Evolutionary conservation across 768 basidiomycete species (phyloP).

Genomic region (Macrolepiota dolichaula): DNA sequence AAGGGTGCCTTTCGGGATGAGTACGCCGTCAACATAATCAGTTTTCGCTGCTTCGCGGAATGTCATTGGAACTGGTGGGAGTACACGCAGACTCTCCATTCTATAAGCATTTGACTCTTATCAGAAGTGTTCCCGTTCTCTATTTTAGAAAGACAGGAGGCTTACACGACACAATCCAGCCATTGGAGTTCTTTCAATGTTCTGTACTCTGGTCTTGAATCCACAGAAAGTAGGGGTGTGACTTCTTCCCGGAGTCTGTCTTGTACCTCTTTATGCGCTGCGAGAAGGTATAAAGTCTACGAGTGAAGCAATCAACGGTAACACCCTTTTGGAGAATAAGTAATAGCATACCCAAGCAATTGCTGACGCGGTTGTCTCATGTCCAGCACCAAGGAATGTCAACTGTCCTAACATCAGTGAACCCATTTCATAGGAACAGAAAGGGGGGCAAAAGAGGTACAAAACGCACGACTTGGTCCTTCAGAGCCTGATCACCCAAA

Average conservation of each 20-base stretch:
- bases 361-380: conserved; percentile 37
- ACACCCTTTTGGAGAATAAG: not conserved
- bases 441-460: not conserved
- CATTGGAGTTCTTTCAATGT: conserved; percentile 37
- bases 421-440: not conserved
- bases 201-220: conserved; percentile 36
- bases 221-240: conserved; percentile 26
- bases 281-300: conserved; percentile 42
- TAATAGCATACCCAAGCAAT: conserved; percentile 33
- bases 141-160: not conserved
- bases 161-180: conserved; percentile 39
- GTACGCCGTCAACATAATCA: conserved; percentile 43
- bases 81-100: conserved; percentile 41
- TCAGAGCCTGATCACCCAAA: conserved; percentile 46
- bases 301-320: not conserved
- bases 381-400: conserved; percentile 41
- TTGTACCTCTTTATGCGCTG: conserved; percentile 39
- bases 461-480: conserved; percentile 46
- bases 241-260: conserved; percentile 44
- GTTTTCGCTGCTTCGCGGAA: conserved; percentile 33
- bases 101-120: conserved; percentile 16
- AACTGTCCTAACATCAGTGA: conserved; percentile 19
- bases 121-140: not conserved
- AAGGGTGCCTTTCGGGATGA: conserved; percentile 37
- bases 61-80: conserved; percentile 41